These are phyloP conservation scores for Suhomyces panamericanus DNA, from an alignment of 1,139 yeast species.

Conservation along the genomic window DNA sequence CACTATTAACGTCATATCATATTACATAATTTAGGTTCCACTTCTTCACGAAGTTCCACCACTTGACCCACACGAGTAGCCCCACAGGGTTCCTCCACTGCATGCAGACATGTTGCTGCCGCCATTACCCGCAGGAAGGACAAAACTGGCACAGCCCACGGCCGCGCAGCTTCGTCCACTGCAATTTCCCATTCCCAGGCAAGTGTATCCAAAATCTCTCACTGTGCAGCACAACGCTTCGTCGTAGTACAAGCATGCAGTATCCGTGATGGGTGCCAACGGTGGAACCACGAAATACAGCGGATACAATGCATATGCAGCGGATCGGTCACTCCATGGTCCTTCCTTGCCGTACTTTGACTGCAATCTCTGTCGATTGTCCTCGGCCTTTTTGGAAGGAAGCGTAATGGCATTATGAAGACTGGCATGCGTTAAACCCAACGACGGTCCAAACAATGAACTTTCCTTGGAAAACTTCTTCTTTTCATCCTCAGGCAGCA, in stretches of 20 bases:
- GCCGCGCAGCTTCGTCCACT: conserved; percentile 1
- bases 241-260: conserved; percentile 12
- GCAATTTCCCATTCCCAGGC: conserved; percentile 13
- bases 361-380: conserved; percentile 1
- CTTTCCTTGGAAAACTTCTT: neutral
- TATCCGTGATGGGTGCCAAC: conserved; percentile 8
- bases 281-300: conserved; percentile 16
- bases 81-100: conserved; percentile 2
- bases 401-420: conserved; percentile 20
- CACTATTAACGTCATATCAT: too few species aligned
- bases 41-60: neutral
- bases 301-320: conserved; percentile 7
- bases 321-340: conserved; percentile 11
- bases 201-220: conserved; percentile 15
- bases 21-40: too few species aligned
- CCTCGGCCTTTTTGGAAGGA: conserved; percentile 11
- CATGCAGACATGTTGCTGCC: conserved; percentile 1
- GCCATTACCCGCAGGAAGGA: neutral
- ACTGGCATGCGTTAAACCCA: conserved; percentile 21
- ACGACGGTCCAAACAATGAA: conserved; percentile 5
- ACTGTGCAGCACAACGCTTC: conserved; percentile 15
- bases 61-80: conserved; percentile 9
- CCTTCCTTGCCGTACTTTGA: conserved; percentile 11
- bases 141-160: conserved; percentile 1
- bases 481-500: neutral